Evolutionary conservation across 176 grass and related monocot species (phyloP).

Genomic region (Olyra latifolia): DNA sequence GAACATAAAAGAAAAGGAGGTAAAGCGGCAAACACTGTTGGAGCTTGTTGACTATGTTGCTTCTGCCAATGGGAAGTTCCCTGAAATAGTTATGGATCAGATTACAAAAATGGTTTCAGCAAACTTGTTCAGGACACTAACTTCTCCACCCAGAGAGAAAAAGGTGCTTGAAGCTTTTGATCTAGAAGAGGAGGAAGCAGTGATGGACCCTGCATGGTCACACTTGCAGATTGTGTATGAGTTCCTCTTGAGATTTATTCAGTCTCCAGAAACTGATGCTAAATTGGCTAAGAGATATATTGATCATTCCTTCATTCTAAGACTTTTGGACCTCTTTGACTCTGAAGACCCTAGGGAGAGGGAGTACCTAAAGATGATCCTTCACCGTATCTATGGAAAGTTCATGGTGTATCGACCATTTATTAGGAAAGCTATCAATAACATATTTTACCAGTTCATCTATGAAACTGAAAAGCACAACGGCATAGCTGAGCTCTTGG

Average conservation of each 20-base stretch:
- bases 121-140: conserved; percentile 56
- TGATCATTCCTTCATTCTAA: conserved; percentile 47
- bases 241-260: conserved; percentile 45
- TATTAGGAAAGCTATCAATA: conserved; percentile 51
- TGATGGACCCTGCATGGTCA: conserved; percentile 51
- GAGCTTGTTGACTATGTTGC: conserved; percentile 48
- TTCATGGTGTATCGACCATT: conserved; percentile 64
- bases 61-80: conserved; percentile 30
- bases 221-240: conserved; percentile 54
- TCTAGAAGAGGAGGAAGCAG: conserved; percentile 48
- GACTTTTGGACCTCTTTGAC: conserved; percentile 56
- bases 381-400: conserved; percentile 61
- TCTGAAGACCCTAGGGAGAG: conserved; percentile 58
- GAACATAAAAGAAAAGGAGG: conserved; percentile 45
- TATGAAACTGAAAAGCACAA: conserved; percentile 62
- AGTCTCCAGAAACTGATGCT: conserved; percentile 44
- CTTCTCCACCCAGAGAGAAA: conserved; percentile 32
- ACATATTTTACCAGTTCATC: conserved; percentile 55
- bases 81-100: conserved; percentile 24
- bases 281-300: conserved; percentile 57
- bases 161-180: conserved; percentile 30
- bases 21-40: conserved; percentile 33
- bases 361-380: conserved; percentile 46
- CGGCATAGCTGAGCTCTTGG: conserved; percentile 57
- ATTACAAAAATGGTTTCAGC: conserved; percentile 39